These are phyloP conservation scores for Akanthomyces dipterigenus DNA, from an alignment of 2,329 filamentous ascomycete genomes.

Conservation along the genomic window DNA sequence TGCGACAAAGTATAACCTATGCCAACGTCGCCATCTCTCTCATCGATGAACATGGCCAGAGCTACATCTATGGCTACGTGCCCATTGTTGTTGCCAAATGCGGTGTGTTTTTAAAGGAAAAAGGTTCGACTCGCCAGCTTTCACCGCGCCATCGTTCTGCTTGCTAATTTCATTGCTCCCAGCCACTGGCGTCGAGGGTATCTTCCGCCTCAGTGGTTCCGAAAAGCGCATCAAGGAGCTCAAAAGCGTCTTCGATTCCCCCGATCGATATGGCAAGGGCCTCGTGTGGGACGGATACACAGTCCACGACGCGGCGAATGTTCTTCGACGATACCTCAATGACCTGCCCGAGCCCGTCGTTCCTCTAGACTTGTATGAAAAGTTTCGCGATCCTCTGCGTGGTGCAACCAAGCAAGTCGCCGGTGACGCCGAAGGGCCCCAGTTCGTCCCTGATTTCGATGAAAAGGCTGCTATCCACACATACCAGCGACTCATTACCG, in stretches of 20 bases:
- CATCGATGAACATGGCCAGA: conserved; percentile 84
- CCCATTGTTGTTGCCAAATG: conserved; percentile 98
- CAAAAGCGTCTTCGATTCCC: conserved; percentile 85
- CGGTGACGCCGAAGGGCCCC: conserved; percentile 59
- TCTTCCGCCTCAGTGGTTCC: conserved; percentile 91
- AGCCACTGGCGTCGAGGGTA: conserved; percentile 94
- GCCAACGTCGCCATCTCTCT: conserved; percentile 97
- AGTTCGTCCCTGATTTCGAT: conserved; percentile 58
- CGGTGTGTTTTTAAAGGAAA: conserved; percentile 94
- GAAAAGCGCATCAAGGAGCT: conserved; percentile 98
- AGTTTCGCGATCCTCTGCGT: conserved; percentile 78
- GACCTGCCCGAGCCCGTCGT: conserved; percentile 95
- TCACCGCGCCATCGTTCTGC: conserved; percentile 5
- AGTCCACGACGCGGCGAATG: conserved; percentile 96
- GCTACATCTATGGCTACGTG: conserved; percentile 97
- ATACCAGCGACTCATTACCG: conserved; percentile 87
- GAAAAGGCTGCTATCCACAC: conserved; percentile 67
- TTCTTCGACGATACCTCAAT: conserved; percentile 90
- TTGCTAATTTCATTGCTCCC: conserved; percentile 20
- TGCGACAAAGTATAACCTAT: conserved; percentile 92
- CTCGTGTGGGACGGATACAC: conserved; percentile 97
- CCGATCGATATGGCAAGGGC: conserved; percentile 92
- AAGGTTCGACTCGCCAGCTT: conserved; percentile 56
- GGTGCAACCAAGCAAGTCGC: conserved; percentile 65
- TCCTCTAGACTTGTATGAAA: conserved; percentile 85